phyloP scores from a whole-genome alignment of 2,329 filamentous ascomycete genomes.

The Colletotrichum caudatum region DNA sequence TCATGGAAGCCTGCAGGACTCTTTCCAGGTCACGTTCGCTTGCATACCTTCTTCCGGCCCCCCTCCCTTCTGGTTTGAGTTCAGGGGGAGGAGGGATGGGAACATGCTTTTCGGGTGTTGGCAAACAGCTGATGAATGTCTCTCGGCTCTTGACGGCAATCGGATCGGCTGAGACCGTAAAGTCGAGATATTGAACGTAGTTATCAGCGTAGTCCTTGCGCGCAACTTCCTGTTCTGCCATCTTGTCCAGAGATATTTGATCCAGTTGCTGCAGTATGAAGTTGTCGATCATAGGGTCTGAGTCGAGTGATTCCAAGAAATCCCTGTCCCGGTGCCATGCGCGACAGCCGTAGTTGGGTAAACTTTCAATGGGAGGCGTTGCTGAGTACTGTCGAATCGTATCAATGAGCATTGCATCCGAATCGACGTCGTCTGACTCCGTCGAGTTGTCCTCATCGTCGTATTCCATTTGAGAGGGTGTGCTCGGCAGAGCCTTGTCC shows the following conservation, averaged over 20 bases:
- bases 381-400: conserved; percentile 63
- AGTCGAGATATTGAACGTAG: conserved; percentile 66
- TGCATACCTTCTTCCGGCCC: conserved; percentile 68
- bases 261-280: conserved; percentile 62
- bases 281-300: conserved; percentile 54
- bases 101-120: conserved; percentile 37
- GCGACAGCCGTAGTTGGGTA: conserved; percentile 61
- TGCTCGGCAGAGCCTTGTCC: conserved; percentile 53
- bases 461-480: conserved; percentile 60
- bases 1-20: conserved; percentile 77
- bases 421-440: conserved; percentile 66
- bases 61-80: conserved; percentile 67
- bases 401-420: conserved; percentile 62
- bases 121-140: conserved; percentile 55
- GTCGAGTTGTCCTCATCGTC: conserved; percentile 66
- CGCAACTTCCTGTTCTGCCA: conserved; percentile 53
- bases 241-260: conserved; percentile 54
- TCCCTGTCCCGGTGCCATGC: conserved; percentile 63
- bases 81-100: conserved; percentile 57
- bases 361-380: conserved; percentile 66
- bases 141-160: conserved; percentile 67
- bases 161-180: conserved; percentile 67
- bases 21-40: conserved; percentile 81
- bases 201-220: conserved; percentile 59
- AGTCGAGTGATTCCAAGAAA: conserved; percentile 58